phyloP scores from a whole-genome alignment of 352 stramenopile genomes.

The Globisporangium perplexum region DNA sequence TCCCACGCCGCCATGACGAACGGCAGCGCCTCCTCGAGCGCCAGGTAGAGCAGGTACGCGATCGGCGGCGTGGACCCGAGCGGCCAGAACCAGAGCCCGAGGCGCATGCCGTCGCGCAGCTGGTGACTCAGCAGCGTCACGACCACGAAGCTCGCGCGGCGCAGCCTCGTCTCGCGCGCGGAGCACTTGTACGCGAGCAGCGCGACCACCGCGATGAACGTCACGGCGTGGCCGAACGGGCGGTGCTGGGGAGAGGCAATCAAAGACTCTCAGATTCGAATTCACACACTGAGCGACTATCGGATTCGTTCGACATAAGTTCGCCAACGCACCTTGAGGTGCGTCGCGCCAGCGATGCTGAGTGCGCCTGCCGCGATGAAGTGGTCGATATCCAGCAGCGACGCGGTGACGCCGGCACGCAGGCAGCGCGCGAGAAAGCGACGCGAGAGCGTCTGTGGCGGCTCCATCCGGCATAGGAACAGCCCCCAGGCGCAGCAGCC shows the following conservation, averaged over 20 bases:
- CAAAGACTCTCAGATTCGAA: background rate
- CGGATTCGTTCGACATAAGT: background rate
- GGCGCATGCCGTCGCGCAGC: slow-evolving; percentile 55
- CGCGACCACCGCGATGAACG: slow-evolving; percentile 50
- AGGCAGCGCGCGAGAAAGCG: slow-evolving; percentile 24
- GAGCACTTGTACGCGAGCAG: slow-evolving; percentile 33
- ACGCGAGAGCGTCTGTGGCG: background rate
- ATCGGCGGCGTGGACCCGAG: slow-evolving; percentile 58
- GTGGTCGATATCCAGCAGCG: slow-evolving; percentile 63
- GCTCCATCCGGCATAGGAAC: slow-evolving; percentile 39
- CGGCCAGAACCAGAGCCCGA: slow-evolving; percentile 67
- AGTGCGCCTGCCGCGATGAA: slow-evolving; percentile 61
- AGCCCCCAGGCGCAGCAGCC: slow-evolving; percentile 53
- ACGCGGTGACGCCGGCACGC: slow-evolving; percentile 28
- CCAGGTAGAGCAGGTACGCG: slow-evolving; percentile 59
- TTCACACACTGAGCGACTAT: background rate
- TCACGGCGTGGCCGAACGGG: slow-evolving; percentile 62
- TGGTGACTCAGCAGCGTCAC: slow-evolving; percentile 62
- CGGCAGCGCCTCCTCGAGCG: slow-evolving; percentile 43
- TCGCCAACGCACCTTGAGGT: slow-evolving; percentile 30
- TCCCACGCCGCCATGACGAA: slow-evolving; percentile 37
- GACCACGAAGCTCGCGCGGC: slow-evolving; percentile 47
- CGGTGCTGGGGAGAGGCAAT: slow-evolving; percentile 28
- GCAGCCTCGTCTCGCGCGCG: slow-evolving; percentile 14
- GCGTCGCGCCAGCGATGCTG: slow-evolving; percentile 47